phyloP scores from a whole-genome alignment of 305 asterid species.

The Fraxinus xanthoxyloides region DNA sequence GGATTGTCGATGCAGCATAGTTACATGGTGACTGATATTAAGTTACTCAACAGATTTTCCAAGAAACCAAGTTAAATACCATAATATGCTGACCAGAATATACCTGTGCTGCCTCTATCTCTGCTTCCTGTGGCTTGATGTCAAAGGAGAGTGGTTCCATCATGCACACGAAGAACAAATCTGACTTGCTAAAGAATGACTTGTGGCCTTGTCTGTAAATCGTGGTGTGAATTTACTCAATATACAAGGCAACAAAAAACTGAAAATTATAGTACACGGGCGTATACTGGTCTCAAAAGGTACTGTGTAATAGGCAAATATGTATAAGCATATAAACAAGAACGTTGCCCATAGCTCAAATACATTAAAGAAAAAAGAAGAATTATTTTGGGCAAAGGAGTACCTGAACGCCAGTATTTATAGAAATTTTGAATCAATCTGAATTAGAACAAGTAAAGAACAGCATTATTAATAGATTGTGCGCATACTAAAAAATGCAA shows the following conservation, averaged over 20 bases:
- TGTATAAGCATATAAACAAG: background rate
- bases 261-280: background rate
- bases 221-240: background rate
- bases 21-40: background rate
- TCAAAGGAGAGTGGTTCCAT: constrained; percentile 72
- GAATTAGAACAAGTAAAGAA: constrained; percentile 28
- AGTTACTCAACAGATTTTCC: background rate
- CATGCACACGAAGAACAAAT: constrained; percentile 88
- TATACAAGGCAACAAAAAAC: background rate
- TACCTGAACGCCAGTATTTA: constrained; percentile 93
- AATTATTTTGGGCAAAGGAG: background rate
- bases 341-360: background rate
- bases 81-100: constrained; percentile 14
- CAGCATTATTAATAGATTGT: background rate
- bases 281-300: background rate
- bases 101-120: constrained; percentile 97
- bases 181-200: constrained; percentile 81
- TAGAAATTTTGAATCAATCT: constrained; percentile 73
- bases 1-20: background rate
- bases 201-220: constrained; percentile 79
- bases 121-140: constrained; percentile 71
- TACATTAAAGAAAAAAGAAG: background rate
- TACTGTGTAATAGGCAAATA: background rate
- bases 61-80: background rate
- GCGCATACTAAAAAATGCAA: background rate